A percentile compares a stretch with the other conserved stretches of the same genome.
phyloP scores from a whole-genome alignment of 1,284 basidiomycete species.

The Malassezia brasiliensis region DNA sequence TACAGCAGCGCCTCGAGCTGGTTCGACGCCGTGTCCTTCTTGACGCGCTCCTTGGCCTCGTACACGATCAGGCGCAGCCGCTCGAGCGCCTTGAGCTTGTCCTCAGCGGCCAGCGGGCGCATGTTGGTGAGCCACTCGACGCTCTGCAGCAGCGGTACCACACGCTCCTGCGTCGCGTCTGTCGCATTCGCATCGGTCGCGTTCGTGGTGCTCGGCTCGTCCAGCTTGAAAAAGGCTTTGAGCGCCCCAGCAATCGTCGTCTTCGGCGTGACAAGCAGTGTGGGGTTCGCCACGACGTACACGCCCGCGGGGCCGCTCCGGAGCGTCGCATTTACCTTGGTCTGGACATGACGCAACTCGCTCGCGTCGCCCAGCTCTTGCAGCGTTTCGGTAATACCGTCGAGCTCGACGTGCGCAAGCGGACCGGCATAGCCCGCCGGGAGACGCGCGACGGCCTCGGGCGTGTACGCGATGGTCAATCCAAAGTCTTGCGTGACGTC shows the following conservation, averaged over 20 bases:
- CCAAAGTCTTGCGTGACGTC: constrained; percentile 31
- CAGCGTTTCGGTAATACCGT: constrained; percentile 30
- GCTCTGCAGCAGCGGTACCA: constrained; percentile 20
- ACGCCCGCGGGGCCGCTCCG: constrained; percentile 32
- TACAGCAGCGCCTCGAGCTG: constrained; percentile 85
- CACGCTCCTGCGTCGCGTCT: constrained; percentile 4
- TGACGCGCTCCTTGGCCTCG: constrained; percentile 65
- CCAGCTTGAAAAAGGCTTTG: constrained; percentile 36
- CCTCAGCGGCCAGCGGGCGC: constrained; percentile 28
- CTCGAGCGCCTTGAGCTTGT: constrained; percentile 36
- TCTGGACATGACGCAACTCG: constrained; percentile 36
- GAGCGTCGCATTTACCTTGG: constrained; percentile 36
- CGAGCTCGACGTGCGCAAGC: constrained; percentile 28
- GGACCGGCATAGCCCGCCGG: constrained; percentile 15
- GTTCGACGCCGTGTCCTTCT: constrained; percentile 82
- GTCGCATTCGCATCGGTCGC: constrained; percentile 7
- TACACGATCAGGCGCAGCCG: constrained; percentile 55
- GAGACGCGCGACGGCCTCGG: constrained; percentile 20
- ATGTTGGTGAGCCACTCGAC: constrained; percentile 22
- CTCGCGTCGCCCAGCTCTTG: constrained; percentile 27
- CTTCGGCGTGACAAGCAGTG: constrained; percentile 37
- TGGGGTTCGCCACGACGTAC: constrained; percentile 28
- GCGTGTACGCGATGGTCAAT: constrained; percentile 32
- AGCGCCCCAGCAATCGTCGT: constrained; percentile 35
- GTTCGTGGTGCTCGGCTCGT: constrained; percentile 18